Evolutionary conservation across 2,329 filamentous ascomycete genomes (phyloP).

Genomic region (Fusarium sterilihyphosum): DNA sequence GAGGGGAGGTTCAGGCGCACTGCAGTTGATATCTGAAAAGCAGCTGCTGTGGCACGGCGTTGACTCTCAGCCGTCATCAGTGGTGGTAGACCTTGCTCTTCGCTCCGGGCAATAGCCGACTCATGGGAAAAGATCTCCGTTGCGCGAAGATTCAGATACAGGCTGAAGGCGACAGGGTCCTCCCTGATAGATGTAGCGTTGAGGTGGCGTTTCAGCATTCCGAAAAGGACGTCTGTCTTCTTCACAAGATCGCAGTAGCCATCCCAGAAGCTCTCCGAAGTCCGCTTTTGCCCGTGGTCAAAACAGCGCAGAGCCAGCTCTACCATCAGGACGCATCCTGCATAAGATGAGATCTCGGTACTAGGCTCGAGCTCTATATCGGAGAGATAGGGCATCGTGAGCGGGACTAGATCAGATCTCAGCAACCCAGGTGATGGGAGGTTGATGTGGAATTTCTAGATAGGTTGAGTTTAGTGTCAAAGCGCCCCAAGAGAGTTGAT

Average conservation of each 20-base stretch:
- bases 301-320: background rate
- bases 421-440: background rate
- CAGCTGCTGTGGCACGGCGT: background rate
- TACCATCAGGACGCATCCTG: background rate
- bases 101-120: background rate
- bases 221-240: background rate
- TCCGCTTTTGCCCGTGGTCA: background rate
- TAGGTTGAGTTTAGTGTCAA: background rate
- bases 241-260: background rate
- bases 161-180: background rate
- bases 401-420: background rate
- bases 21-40: background rate
- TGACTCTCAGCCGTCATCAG: background rate
- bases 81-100: background rate
- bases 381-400: background rate
- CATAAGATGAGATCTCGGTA: background rate
- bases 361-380: background rate
- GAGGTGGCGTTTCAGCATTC: background rate
- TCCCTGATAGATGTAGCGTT: background rate
- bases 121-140: background rate
- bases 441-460: background rate
- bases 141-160: background rate
- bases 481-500: rapidly evolving
- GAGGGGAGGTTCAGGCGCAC: background rate
- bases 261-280: background rate